Evolutionary conservation across 805 yeast species (phyloP), one percentile per base, ranked within the genome.

Genomic region (Ogataea pini): DNA sequence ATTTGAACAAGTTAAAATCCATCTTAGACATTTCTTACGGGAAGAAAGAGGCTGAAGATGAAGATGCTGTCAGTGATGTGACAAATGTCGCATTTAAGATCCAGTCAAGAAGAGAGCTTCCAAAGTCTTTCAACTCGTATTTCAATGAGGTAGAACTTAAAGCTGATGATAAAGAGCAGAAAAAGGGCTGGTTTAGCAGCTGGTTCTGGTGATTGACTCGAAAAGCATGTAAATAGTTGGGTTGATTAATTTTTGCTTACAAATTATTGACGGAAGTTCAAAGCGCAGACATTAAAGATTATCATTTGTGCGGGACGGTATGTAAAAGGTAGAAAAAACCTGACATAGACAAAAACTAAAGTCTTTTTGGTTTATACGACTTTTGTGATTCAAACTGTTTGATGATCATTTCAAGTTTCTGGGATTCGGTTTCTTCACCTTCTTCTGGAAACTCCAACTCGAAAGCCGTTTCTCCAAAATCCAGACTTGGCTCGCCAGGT

Each of bases 1-100:
- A 89, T 60, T 46, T 83, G 3, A 49, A 67, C 19, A 78, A 75
- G 51, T 69, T 86, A 44, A 73, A 70, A 54, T 78, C 80, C 49
- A 68, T 84, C 17, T 68, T 86, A 42, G 90, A 60, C 29, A 55
- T 60, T 5, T 49, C 59, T 6, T 59, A 62, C 31, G 63, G 61
- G 10, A 45, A 48, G 16, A 45, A 28, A 7, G 60, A 6, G 44
- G 44, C 41, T 42, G 42, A 27, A 31, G 44, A 32, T 43, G 49
- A 68, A 14, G 59, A 56, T 16, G 61, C 58, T 16, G 60, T 57
- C 8, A 59, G 51, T 31, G 57, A 60, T 16, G 44, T 53, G 16
- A 50, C 62, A 7, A 57, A 62, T 20, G 65, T 62, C 29, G 50
- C 53, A 8, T 57, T 57, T 38, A 54, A 59, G 20, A 48, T 58